phyloP scores from a whole-genome alignment of 495 filamentous ascomycete species.

The Aspergillus taichungensis region DNA sequence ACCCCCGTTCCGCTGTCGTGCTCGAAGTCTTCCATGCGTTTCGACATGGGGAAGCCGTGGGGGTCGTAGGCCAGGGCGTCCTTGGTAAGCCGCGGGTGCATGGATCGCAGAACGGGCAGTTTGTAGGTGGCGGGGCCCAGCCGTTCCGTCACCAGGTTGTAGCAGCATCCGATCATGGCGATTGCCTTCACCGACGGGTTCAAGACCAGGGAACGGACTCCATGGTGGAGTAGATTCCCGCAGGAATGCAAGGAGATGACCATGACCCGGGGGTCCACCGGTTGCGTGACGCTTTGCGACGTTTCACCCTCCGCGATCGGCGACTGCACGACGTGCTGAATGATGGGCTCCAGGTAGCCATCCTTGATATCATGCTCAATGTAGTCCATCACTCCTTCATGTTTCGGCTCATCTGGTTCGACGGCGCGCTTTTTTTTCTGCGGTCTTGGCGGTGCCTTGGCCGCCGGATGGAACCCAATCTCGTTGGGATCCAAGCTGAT shows the following conservation, averaged over 20 bases:
- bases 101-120: constrained; percentile 53
- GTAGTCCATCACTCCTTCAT: constrained; percentile 37
- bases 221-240: constrained; percentile 93
- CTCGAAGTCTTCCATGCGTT: constrained; percentile 51
- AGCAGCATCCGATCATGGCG: constrained; percentile 95
- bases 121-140: constrained; percentile 82
- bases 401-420: constrained; percentile 7
- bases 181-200: constrained; percentile 80
- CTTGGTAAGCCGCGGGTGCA: constrained; percentile 46
- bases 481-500: constrained; percentile 30
- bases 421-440: constrained; percentile 5
- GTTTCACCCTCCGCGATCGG: constrained; percentile 1
- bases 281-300: constrained; percentile 7
- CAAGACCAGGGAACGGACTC: constrained; percentile 70
- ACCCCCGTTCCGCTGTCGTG: constrained; percentile 50
- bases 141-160: constrained; percentile 89
- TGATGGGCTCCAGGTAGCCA: constrained; percentile 71
- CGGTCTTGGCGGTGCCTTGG: not conserved
- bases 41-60: constrained; percentile 88
- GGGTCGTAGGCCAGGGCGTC: constrained; percentile 63
- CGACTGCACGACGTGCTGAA: constrained; percentile 52
- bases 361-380: constrained; percentile 48
- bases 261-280: constrained; percentile 50
- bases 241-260: constrained; percentile 94
- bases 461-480: constrained; percentile 15